These are phyloP conservation scores for Mycosphaerelloides madeirae DNA, from an alignment of 2,329 filamentous ascomycete species.

Conservation along the genomic window DNA sequence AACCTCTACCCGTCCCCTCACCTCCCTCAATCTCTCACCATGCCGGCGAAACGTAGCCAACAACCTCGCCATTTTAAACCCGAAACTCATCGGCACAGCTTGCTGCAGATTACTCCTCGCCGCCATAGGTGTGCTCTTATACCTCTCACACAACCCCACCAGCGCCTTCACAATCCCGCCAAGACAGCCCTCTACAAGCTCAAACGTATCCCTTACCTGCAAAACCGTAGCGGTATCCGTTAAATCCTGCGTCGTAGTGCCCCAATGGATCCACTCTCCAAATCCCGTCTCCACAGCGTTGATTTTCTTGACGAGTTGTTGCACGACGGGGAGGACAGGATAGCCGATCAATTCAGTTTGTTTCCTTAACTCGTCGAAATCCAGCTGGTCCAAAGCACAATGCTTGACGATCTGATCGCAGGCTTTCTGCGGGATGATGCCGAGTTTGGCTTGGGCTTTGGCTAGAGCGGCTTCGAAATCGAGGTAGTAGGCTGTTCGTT, in stretches of 20 bases:
- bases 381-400: conserved; percentile 19
- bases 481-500: conserved; percentile 27
- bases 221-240: conserved; percentile 28
- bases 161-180: conserved; percentile 17
- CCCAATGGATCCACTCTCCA: conserved; percentile 31
- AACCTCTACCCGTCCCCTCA: conserved; percentile 23
- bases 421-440: conserved; percentile 29
- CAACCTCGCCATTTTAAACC: conserved; percentile 29
- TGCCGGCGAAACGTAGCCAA: conserved; percentile 27
- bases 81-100: conserved; percentile 29
- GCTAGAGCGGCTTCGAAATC: conserved; percentile 29
- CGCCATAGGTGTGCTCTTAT: conserved; percentile 28
- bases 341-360: conserved; percentile 28
- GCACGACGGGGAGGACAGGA: conserved; percentile 26
- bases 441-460: conserved; percentile 25
- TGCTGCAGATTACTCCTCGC: conserved; percentile 29
- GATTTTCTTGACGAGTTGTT: conserved; percentile 26
- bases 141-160: conserved; percentile 17
- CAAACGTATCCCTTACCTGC: conserved; percentile 27
- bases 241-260: conserved; percentile 28
- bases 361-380: conserved; percentile 22
- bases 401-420: conserved; percentile 26
- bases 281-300: conserved; percentile 22
- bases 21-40: conserved; percentile 18
- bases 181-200: conserved; percentile 17